Base-by-base conservation (phyloP, 176 grass and related monocot genomes). In the Bromus sterilis region DNA sequence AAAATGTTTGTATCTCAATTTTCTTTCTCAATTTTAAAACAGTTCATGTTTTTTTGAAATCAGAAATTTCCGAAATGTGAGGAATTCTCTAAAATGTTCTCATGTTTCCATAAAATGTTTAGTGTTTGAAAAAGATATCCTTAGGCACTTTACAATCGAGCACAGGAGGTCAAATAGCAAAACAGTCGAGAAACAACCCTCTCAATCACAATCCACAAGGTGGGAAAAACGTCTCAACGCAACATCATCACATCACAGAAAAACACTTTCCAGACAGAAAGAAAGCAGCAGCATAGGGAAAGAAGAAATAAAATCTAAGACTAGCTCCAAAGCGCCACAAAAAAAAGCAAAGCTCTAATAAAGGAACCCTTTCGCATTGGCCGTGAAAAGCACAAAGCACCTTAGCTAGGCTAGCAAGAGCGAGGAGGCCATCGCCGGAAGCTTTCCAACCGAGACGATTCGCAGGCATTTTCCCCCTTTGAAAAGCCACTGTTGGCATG, bases 361-460 rank as follows among this genome's bases (percentile, higher is more conserved):
- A 58, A 51, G 78, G 0, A 29, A 37, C 37, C 15, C 61, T 75
- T 76, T 87, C 31, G 71, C 78, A 87, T 76, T 48, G 78, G 71
- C 71, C 59, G 39, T 71, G 53, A 81, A 86, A 86, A 60, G 46
- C 16, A 14, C 7, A 53, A 53, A 49, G 46, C 46, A 20, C 5
- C 16, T 4, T 16, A 48, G 46, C 48, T 51, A 1, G 49, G 49
- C 49, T 53, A 72, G 32, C 29, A 7, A 71, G 68, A 72, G 32
- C 29, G 15, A 71, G 68, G 40, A 46, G 68, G 49, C 7, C 85
- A 68, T 87, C 53, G 51, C 56, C 75, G 16, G 30, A 23, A 9
- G 53, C 79, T 82, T 87, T 87, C 85, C 79, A 87, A 87, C 85
- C 63, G 32, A 77, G 60, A 70, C 74, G 63, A 82, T 82, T 77